A percentile compares a stretch with the other conserved stretches of the same genome.
Conservation (phyloP, 1,284 basidiomycete genomes). For the Melampsora americana region DNA sequence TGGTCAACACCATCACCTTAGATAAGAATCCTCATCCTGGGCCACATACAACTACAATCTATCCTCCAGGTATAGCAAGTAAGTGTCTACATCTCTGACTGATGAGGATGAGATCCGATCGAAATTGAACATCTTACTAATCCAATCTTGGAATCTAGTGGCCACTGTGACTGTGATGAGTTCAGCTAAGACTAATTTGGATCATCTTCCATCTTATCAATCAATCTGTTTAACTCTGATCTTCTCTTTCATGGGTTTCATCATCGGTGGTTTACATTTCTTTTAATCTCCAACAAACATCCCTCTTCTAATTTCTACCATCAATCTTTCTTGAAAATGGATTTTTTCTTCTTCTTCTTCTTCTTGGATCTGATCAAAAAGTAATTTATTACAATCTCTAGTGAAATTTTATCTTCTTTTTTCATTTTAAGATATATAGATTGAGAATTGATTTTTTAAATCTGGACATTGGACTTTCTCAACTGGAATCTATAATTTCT, state of each 20-base stretch:
- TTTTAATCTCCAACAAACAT: not conserved
- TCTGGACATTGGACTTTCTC: too few relatives aligned
- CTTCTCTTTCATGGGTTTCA: not conserved
- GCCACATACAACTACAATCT: not conserved
- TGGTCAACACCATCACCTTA: not conserved
- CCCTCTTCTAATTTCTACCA: not conserved
- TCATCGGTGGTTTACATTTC: not conserved
- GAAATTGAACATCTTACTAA: not conserved
- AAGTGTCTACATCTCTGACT: not conserved
- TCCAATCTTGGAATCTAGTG: not conserved
- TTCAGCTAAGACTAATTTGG: slow-evolving; percentile 1
- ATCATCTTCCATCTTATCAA: not conserved
- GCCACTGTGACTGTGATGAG: not conserved
- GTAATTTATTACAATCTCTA: too few relatives aligned
- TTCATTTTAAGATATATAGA: too few relatives aligned
- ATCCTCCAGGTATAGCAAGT: not conserved
- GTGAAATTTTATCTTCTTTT: too few relatives aligned
- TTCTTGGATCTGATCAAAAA: too few relatives aligned
- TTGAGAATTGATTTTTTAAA: too few relatives aligned
- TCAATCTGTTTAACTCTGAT: not conserved
- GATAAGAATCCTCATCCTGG: not conserved
- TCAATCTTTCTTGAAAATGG: too few relatives aligned
- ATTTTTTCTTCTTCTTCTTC: too few relatives aligned
- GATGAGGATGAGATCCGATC: not conserved
- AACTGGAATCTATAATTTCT: too few relatives aligned